Evolutionary conservation across 2,329 filamentous ascomycete genomes (phyloP).

Genomic region (Cladophialophora yegresii): DNA sequence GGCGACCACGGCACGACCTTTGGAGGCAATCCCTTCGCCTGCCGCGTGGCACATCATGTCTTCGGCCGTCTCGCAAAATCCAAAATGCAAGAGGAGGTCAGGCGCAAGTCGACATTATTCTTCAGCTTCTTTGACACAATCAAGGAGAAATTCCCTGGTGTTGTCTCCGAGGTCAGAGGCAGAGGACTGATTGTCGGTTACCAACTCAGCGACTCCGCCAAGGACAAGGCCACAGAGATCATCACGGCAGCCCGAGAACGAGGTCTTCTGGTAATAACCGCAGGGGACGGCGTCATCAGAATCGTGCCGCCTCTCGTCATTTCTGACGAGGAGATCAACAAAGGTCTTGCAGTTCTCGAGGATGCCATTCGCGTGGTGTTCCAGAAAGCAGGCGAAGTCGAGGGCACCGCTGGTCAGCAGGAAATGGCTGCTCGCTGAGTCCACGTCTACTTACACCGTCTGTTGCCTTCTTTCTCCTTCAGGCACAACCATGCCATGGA

Average conservation of each 20-base stretch:
- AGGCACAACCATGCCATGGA: conserved; percentile 64
- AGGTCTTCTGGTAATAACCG: conserved; percentile 86
- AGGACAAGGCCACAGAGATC: conserved; percentile 57
- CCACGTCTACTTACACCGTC: not conserved
- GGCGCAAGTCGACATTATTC: conserved; percentile 66
- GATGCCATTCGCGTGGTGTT: conserved; percentile 63
- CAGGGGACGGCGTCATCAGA: conserved; percentile 85
- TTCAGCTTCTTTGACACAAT: conserved; percentile 59
- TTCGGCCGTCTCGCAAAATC: conserved; percentile 73
- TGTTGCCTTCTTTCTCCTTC: conserved; percentile 37
- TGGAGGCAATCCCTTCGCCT: conserved; percentile 86
- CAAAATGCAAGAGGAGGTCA: conserved; percentile 68
- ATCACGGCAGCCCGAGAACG: conserved; percentile 84
- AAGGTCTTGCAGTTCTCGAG: conserved; percentile 74
- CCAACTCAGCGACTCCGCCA: conserved; percentile 72
- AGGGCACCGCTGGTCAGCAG: conserved; percentile 48
- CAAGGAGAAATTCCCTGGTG: conserved; percentile 64
- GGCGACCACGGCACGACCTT: conserved; percentile 95
- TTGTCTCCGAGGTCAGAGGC: conserved; percentile 78
- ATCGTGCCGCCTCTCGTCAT: conserved; percentile 89
- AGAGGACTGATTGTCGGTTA: conserved; percentile 82
- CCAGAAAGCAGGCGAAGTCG: conserved; percentile 43
- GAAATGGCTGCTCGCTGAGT: conserved; percentile 43
- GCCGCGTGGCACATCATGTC: conserved; percentile 81
- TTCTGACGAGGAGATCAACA: conserved; percentile 74